Base-by-base conservation (phyloP, 805 yeast species). In the Candida quercuum region DNA sequence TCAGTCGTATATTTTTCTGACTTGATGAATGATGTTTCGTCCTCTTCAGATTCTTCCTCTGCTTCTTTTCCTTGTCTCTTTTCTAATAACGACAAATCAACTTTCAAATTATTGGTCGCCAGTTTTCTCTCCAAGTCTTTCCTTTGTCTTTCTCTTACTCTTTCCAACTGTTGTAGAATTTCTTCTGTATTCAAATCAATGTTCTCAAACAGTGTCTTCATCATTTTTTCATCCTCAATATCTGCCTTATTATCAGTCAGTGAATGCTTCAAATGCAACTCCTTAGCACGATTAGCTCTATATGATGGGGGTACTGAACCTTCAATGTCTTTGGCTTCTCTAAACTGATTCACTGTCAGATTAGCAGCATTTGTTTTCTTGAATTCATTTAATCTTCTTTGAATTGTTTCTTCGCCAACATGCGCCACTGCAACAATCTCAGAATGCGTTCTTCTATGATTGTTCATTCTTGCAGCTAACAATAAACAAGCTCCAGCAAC, bases 391-490 rank as follows among this genome's bases (percentile, higher is more conserved):
- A 93, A 71, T 48, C 99, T 72, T 47, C 86, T 75, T 57, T 93
- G 98, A 33, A 93, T 71, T 1, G 99, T 94, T 42, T 85, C 93
- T 51, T 87, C 95, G 6, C 96, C 96, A 19, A 93, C 89, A 57
- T 87, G 95, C 1, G 98, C 91, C 7, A 93, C 93, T 0, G 94
- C 91, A 14, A 91, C 97, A 37, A 93, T 82, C 57, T 94, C 98
- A 1, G 89, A 75, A 58, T 91, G 96, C 3, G 95, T 81, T 54
- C 98, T 72, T 54, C 96, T 73, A 57, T 85, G 81, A 55, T 89
- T 89, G 62, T 93, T 93, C 98, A 93, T 94, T 61, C 99, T 74
- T 2, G 97, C 93, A 0, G 99, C 99, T 35, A 93, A 64, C 32
- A 94, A 58, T 2, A 93, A 69, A 61, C 97, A 88, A 0, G 99